Percentiles rank a stretch among this genome's conserved stretches.
Conservation (phyloP, 768 basidiomycete species). For the Amanita polypyramis region DNA sequence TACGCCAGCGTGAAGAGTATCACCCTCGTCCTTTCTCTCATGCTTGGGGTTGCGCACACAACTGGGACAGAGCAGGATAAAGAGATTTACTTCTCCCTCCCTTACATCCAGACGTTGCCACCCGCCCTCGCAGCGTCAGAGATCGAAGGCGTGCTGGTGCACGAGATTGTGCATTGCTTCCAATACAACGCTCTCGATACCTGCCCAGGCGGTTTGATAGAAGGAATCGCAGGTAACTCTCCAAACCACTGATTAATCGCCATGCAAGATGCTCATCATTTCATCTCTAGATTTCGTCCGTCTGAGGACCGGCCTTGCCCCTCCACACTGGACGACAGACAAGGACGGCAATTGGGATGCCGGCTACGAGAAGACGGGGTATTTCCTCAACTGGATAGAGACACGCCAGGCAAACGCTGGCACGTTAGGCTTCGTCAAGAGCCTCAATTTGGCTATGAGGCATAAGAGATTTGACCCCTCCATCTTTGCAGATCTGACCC, state of each 20-base stretch:
- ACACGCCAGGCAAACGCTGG: slow-evolving; percentile 20
- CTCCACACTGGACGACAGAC: slow-evolving; percentile 60
- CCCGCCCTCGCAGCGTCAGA: slow-evolving; percentile 40
- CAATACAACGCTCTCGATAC: slow-evolving; percentile 54
- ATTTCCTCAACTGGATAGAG: slow-evolving; percentile 66
- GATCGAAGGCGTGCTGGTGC: slow-evolving; percentile 59
- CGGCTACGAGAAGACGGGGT: slow-evolving; percentile 67
- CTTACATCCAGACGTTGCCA: slow-evolving; percentile 37
- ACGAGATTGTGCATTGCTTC: slow-evolving; percentile 74
- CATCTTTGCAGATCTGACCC: slow-evolving; percentile 44
- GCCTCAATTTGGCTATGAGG: slow-evolving; percentile 47
- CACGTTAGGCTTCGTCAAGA: slow-evolving; percentile 41
- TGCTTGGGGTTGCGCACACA: slow-evolving; percentile 66
- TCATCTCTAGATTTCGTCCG: slow-evolving; percentile 55
- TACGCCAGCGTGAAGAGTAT: slow-evolving; percentile 39
- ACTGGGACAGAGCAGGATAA: slow-evolving; percentile 45
- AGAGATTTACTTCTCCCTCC: slow-evolving; percentile 65
- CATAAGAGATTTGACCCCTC: slow-evolving; percentile 36
- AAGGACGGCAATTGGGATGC: slow-evolving; percentile 55
- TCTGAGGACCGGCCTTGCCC: slow-evolving; percentile 40
- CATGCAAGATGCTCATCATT: neutral
- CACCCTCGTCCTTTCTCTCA: slow-evolving; percentile 48
- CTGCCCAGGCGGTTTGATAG: slow-evolving; percentile 63
- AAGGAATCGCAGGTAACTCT: slow-evolving; percentile 69
- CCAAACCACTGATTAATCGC: neutral